Evolutionary conservation across 805 yeast genomes (phyloP), one percentile per base, ranked within the genome.

Genomic region (Cyberlindnera americana): DNA sequence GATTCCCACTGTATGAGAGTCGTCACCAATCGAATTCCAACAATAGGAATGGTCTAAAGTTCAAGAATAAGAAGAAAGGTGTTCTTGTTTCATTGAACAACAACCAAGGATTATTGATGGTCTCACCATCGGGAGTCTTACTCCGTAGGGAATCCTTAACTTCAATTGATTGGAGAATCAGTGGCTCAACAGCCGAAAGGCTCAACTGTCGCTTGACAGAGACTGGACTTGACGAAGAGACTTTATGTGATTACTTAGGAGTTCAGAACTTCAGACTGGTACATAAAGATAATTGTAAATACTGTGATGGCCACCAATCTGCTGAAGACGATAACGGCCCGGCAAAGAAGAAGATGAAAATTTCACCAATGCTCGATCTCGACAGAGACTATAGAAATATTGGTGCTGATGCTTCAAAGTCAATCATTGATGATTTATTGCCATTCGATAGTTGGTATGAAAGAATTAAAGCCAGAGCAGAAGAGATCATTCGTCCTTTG

Each of bases 31-130:
- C 12, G 19, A 22, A 21, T 13, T 5, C 24, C 6, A 15, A n/a
- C 17, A 31, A 31, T 18, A 31, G 15, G 19, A 26, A 31, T 31
- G 34, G 34, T 11, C 26, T 19, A 3, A 31, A 31, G 13, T 31
- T 22, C 11, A 31, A 22, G 13, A 31, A 31, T n/a, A 31, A 31
- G 26, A 31, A 31, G 19, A 31, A 22, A 31, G 34, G 34, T 31
- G 34, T 31, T 10, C 26, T 31, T 19, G 34, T 31, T 4, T 19
- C 34, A 21, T 13, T 31, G 10, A 31, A 31, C 26, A 31, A 31
- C 19, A 31, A 31, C 26, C 26, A 31, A 14, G 34, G 34, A 9
- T 15, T 31, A 9, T 15, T 31, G 13, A 31, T 31, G 34, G 34
- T 31, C 6, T 31, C 34, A 4, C 34, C 25, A 21, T 31, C 34